Evolutionary conservation across 805 yeast genomes (phyloP), one percentile per base, ranked within the genome.

Genomic region (Yamadazyma nakazawae): DNA sequence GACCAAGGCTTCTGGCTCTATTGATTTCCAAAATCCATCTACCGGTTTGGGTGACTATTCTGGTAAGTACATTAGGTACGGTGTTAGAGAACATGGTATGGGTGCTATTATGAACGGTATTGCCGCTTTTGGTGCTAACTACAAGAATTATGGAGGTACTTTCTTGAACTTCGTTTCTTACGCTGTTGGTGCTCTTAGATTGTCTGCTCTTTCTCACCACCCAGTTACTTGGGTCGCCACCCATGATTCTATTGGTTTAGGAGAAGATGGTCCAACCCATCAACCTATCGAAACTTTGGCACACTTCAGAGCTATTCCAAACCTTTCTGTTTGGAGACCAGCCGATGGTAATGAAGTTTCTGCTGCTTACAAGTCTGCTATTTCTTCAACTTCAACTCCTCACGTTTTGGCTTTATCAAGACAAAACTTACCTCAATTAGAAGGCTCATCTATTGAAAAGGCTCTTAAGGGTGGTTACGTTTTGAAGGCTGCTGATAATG

Each of bases 41-140:
- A 73, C 89, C 50, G 83, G 83, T 42, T 74, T 88, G 56, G 98
- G 98, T 70, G 81, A 81, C 64, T 91, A 84, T 78, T 56, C 82
- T 48, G 98, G 98, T 66, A 85, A 96, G 67, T 92, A 92, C 78
- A 78, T 92, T 72, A 85, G 97, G 77, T 92, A 85, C 70, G 98
- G 98, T 84, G 96, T 92, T 56, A 86, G 98, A 75, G 98, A 92
- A 79, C 98, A 92, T 75, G 97, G 88, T 72, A 89, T 92, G 97
- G 96, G 96, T 76, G 96, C 97, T 55, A 85, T 90, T 70, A 80
- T 91, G 82, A 92, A 92, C 75, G 98, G 98, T 85, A 86, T 92
- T 59, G 78, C 94, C 50, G 97, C 97, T 44, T 92, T 74, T 64
- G 85, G 85, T 74, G 86, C 85, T 54, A 88, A 87, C 76, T 82